Conservation (phyloP, 129 eudicot species). For the Helianthus annuus region DNA sequence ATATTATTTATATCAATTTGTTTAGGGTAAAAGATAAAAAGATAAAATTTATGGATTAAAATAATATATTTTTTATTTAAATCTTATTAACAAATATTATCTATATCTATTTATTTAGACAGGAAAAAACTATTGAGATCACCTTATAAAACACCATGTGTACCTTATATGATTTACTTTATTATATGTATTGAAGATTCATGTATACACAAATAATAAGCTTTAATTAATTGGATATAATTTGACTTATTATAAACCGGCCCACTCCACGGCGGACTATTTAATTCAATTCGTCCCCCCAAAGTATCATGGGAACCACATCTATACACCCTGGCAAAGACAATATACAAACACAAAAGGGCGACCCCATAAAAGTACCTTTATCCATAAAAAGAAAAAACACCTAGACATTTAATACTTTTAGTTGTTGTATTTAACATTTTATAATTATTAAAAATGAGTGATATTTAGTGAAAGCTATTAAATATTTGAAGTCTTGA, state of each 20-base stretch:
- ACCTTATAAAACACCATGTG: no score
- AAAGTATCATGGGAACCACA: conserved; percentile 40
- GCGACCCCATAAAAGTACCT: conserved; percentile 27
- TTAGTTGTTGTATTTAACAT: neutral
- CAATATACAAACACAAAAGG: conserved; percentile 35
- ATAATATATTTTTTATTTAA: no score
- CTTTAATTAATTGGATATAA: neutral
- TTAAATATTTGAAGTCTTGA: neutral
- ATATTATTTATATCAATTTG: no score
- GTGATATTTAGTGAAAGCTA: neutral
- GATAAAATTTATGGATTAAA: no score
- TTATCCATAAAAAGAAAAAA: conserved; percentile 25
- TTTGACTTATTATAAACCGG: neutral
- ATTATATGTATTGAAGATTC: no score
- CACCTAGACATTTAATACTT: conserved; percentile 1
- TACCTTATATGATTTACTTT: no score
- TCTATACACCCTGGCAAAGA: conserved; percentile 35
- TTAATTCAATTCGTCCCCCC: conserved; percentile 12
- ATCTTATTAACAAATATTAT: no score
- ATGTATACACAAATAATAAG: neutral
- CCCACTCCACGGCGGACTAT: conserved; percentile 26
- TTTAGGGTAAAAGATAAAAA: no score
- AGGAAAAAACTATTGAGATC: no score
- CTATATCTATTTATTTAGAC: no score
- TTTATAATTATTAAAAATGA: neutral